Base-by-base conservation (phyloP, 164 flowering plant species). In the Annona cherimola region DNA sequence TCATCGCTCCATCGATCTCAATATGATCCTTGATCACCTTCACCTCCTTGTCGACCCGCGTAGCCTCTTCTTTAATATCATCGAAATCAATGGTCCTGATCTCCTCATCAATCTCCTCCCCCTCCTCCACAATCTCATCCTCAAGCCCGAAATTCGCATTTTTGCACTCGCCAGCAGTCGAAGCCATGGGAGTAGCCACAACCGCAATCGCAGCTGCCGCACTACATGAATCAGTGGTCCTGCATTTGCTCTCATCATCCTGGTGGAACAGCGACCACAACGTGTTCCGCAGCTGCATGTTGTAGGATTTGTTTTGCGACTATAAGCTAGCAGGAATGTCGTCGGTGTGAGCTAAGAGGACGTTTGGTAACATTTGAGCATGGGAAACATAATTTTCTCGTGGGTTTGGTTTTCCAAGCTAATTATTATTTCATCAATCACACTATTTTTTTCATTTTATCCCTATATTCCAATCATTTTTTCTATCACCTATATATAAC, bases 1-100 rank as follows among this genome's bases (percentile, higher is more conserved):
- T 90, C 39, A 66, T 70, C 63, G 80, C 80, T 3, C 87, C 76
- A 77, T 95, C 96, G 45, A 88, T 90, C 81, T 93, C 92, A 68
- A 93, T 90, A 74, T 88, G 90, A 74, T 91, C 99, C 75, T 95
- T 93, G 89, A 91, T 93, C 4, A 91, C 84, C 85, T 84, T 95
- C 70, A 84, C 45, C 61, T 86, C 90, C 59, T 80, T 88, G 18
- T 76, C 86, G 19, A 71, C 81, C 19, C 20, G 70, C 35, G 45
- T 78, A n/a, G n/a, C n/a, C 11, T 2, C 70, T 66, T 68, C 76
- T 42, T 11, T 61, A 8, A 66, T 67, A 55, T 46, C 61, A 18
- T 59, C 71, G 18, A 59, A 41, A 44, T n/a, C 68, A 19, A 8
- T 20, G 42, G 67, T 66, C 7, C 60, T 20, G 9, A 16, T 44